A percentile compares a stretch with the other conserved stretches of the same genome.
Conservation (phyloP, 2,329 filamentous ascomycete species). For the Alternaria gansuensis region DNA sequence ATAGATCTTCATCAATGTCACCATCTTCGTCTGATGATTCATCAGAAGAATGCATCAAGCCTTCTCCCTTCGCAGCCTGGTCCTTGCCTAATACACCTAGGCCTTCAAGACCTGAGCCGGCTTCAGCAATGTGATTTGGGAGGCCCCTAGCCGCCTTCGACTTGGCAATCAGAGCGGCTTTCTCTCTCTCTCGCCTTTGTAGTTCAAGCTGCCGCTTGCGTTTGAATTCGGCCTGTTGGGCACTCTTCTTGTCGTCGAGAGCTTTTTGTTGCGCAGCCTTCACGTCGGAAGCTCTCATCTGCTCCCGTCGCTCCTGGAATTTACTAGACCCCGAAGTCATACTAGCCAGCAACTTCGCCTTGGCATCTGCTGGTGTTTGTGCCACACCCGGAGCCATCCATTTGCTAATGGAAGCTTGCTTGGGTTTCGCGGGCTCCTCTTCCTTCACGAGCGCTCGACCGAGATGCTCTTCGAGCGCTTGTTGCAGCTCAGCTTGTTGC, state of each 20-base stretch:
- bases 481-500: slow-evolving; percentile 83
- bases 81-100: slow-evolving; percentile 81
- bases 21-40: slow-evolving; percentile 66
- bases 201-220: slow-evolving; percentile 78
- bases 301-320: slow-evolving; percentile 43
- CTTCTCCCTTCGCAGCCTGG: slow-evolving; percentile 75
- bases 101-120: slow-evolving; percentile 79
- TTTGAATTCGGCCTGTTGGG: slow-evolving; percentile 64
- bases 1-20: slow-evolving; percentile 72
- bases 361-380: slow-evolving; percentile 31
- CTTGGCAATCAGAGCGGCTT: slow-evolving; percentile 74
- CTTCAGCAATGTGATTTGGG: slow-evolving; percentile 69
- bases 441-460: slow-evolving; percentile 50
- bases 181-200: slow-evolving; percentile 76
- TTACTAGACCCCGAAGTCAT: slow-evolving; percentile 41
- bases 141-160: slow-evolving; percentile 67
- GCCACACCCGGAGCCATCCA: slow-evolving; percentile 51
- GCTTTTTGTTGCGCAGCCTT: slow-evolving; percentile 41
- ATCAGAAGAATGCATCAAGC: slow-evolving; percentile 89
- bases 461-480: slow-evolving; percentile 65
- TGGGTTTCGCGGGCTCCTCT: slow-evolving; percentile 48
- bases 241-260: slow-evolving; percentile 38
- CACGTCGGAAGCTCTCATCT: slow-evolving; percentile 33
- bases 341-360: slow-evolving; percentile 43
- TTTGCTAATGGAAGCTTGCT: slow-evolving; percentile 54